phyloP scores from a whole-genome alignment of 805 yeast species.

The Cyberlindnera galapagoensis region DNA sequence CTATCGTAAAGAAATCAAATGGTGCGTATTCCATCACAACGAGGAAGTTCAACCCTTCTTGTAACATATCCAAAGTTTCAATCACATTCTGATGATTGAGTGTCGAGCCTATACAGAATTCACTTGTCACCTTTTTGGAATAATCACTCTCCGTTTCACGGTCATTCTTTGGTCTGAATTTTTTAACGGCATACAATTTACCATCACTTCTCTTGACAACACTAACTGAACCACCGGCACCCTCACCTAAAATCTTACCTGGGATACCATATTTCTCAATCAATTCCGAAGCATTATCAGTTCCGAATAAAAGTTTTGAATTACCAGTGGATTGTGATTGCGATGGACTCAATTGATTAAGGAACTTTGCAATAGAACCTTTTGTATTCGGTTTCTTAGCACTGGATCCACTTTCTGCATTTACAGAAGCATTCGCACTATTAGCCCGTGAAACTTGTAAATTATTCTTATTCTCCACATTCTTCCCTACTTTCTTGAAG shows the following conservation, averaged over 20 bases:
- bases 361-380: constrained; percentile 18
- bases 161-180: constrained; percentile 61
- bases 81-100: constrained; percentile 75
- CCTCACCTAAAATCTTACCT: constrained; percentile 77
- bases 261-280: constrained; percentile 66
- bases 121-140: constrained; percentile 72
- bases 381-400: constrained; percentile 6
- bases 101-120: constrained; percentile 74
- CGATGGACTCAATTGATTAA: constrained; percentile 19
- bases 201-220: constrained; percentile 59
- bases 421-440: constrained; percentile 4
- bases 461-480: constrained; percentile 1
- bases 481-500: constrained; percentile 37
- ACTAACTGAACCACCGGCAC: constrained; percentile 93
- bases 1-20: constrained; percentile 86
- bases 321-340: constrained; percentile 12
- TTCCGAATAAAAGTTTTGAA: constrained; percentile 31
- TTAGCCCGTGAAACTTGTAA: too few species aligned
- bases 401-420: constrained; percentile 5
- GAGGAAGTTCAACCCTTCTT: constrained; percentile 54
- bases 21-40: constrained; percentile 93
- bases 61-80: constrained; percentile 72
- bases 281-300: constrained; percentile 33
- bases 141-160: constrained; percentile 65
- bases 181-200: constrained; percentile 76